These are phyloP conservation scores for Cladorrhinum samala DNA, from an alignment of 495 filamentous ascomycete species.

Conservation along the genomic window DNA sequence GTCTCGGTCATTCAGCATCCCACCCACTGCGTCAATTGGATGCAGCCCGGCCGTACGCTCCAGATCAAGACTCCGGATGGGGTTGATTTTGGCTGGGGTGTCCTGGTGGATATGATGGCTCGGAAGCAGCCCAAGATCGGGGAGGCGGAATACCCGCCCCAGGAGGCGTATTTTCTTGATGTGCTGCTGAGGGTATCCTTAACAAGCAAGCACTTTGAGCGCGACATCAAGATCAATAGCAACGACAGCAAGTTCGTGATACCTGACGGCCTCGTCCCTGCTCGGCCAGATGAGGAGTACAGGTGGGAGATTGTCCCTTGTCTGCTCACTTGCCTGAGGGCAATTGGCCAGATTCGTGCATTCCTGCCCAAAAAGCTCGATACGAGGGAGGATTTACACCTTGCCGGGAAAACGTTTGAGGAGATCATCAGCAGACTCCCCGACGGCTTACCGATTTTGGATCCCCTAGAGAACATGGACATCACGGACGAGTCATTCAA, in stretches of 20 bases:
- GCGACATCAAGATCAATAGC: conserved; percentile 17
- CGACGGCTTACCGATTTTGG: conserved; percentile 82
- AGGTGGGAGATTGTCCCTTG: conserved; percentile 82
- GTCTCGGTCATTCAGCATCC: conserved; percentile 84
- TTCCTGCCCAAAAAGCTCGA: conserved; percentile 71
- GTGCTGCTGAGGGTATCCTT: conserved; percentile 68
- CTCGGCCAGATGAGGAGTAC: conserved; percentile 20
- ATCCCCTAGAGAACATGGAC: conserved; percentile 91
- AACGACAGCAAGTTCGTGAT: conserved; percentile 21
- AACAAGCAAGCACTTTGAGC: conserved; percentile 36
- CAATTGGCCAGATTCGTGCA: conserved; percentile 69
- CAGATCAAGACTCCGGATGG: conserved; percentile 63
- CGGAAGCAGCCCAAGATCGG: conserved; percentile 55
- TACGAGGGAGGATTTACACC: conserved; percentile 54
- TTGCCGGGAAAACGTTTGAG: conserved; percentile 54
- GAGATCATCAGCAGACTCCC: conserved; percentile 81
- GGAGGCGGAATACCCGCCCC: conserved; percentile 57
- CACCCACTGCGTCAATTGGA: conserved; percentile 68
- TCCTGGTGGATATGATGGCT: conserved; percentile 62
- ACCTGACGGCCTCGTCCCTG: conserved; percentile 29
- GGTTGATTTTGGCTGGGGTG: conserved; percentile 89
- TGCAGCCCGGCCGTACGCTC: conserved; percentile 79
- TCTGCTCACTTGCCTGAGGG: conserved; percentile 72
- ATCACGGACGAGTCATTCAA: conserved; percentile 91
- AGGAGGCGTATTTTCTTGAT: conserved; percentile 74